phyloP scores from a whole-genome alignment of 257 asterid species.

The Osmanthus fragrans region DNA sequence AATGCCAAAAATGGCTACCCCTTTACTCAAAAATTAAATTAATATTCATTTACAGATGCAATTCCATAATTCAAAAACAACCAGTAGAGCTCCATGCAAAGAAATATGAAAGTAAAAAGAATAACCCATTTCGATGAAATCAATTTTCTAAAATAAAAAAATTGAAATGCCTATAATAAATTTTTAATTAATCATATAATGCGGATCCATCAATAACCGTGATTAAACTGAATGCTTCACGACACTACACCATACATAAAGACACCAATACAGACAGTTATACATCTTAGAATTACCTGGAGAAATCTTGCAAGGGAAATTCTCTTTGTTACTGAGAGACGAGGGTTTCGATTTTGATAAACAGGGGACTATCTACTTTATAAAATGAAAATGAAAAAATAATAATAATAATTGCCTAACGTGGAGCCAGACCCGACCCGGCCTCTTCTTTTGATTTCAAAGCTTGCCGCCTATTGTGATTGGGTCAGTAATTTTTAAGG shows the following conservation, averaged over 20 bases:
- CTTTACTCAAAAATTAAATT: not conserved
- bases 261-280: conserved; percentile 2
- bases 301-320: conserved; percentile 28
- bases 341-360: conserved; percentile 60
- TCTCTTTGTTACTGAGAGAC: not conserved
- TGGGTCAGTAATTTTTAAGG: too few species aligned
- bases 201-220: conserved; percentile 39
- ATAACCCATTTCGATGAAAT: not conserved
- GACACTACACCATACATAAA: conserved; percentile 3
- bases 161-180: not conserved
- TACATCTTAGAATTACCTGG: conserved; percentile 18
- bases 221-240: conserved; percentile 9
- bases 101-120: not conserved
- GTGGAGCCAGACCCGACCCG: too few species aligned
- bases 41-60: not conserved
- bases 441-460: too few species aligned
- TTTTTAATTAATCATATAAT: conserved; percentile 21
- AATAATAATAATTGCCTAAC: too few species aligned
- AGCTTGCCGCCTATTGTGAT: too few species aligned
- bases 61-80: not conserved
- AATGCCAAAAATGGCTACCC: not conserved
- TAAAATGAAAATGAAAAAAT: not conserved
- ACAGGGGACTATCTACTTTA: conserved; percentile 37
- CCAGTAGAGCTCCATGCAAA: not conserved
- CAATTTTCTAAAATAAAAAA: not conserved